phyloP scores from a whole-genome alignment of 352 stramenopile species.

The Phytophthora brassicae region DNA sequence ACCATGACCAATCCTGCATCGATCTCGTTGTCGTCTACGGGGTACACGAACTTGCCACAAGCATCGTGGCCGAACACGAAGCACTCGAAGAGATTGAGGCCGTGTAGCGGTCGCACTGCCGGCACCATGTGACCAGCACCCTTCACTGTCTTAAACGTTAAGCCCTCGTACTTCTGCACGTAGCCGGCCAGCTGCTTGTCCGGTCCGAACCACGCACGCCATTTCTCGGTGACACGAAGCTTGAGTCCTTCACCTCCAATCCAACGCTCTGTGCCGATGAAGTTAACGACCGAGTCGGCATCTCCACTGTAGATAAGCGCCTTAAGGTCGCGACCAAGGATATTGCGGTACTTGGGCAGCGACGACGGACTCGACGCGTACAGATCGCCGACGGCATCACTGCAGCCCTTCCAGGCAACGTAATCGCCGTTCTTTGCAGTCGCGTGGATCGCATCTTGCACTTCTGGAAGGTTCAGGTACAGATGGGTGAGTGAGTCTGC shows the following conservation, averaged over 20 bases:
- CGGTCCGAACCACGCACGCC: constrained; percentile 71
- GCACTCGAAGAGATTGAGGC: constrained; percentile 80
- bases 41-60: constrained; percentile 66
- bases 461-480: constrained; percentile 58
- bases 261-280: constrained; percentile 88
- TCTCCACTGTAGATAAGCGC: constrained; percentile 79
- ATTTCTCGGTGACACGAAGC: constrained; percentile 61
- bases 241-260: constrained; percentile 74
- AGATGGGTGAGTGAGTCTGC: constrained; percentile 65
- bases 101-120: constrained; percentile 68
- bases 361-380: constrained; percentile 65
- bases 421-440: constrained; percentile 24
- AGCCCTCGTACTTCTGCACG: constrained; percentile 80
- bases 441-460: constrained; percentile 69
- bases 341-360: constrained; percentile 70
- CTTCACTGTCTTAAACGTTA: constrained; percentile 92
- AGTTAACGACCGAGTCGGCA: constrained; percentile 82
- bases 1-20: too few species aligned
- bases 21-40: constrained; percentile 66
- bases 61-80: constrained; percentile 70
- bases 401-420: constrained; percentile 69
- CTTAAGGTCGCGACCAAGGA: constrained; percentile 50
- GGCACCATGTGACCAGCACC: constrained; percentile 91
- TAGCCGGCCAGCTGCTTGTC: constrained; percentile 87
- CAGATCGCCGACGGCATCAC: constrained; percentile 48